Conservation (phyloP, 208 protist genomes). For the Phytomonas sp. region DNA sequence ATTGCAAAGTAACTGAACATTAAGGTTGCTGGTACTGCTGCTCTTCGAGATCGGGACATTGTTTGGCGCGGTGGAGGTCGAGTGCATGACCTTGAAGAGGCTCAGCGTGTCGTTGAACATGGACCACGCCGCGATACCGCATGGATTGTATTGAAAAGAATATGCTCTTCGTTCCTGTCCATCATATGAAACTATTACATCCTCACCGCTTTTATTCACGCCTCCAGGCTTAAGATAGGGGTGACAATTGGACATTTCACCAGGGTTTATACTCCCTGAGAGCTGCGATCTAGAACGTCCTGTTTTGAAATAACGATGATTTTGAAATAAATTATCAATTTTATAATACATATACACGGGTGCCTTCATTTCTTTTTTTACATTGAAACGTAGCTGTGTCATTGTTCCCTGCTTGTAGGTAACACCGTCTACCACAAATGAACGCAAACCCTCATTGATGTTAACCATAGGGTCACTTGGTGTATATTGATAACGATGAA, state of each 20-base stretch:
- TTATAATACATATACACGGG: constrained; percentile 97
- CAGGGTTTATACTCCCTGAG: constrained; percentile 25
- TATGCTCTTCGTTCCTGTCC: constrained; percentile 1
- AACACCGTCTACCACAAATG: constrained; percentile 40
- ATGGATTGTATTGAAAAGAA: constrained; percentile 88
- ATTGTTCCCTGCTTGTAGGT: constrained; percentile 55
- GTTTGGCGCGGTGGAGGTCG: neutral
- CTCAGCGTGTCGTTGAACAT: constrained; percentile 95
- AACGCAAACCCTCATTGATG: constrained; percentile 54
- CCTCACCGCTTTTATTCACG: constrained; percentile 16
- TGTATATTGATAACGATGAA: constrained; percentile 73
- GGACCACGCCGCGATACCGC: constrained; percentile 92
- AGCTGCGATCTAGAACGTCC: constrained; percentile 55
- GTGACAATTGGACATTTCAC: constrained; percentile 29
- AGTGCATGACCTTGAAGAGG: constrained; percentile 30
- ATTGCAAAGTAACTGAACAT: constrained; percentile 57
- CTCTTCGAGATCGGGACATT: constrained; percentile 11
- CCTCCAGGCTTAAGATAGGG: constrained; percentile 51
- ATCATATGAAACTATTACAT: constrained; percentile 15
- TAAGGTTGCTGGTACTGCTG: constrained; percentile 16
- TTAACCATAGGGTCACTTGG: constrained; percentile 51
- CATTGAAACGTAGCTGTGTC: constrained; percentile 49
- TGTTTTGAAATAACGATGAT: constrained; percentile 91
- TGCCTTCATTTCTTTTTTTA: constrained; percentile 53
- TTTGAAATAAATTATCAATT: constrained; percentile 96